Percentiles rank a stretch among this genome's conserved stretches.
These are phyloP conservation scores for Entelexis paramagnoliae DNA, from an alignment of 1,139 yeast genomes.

Conservation along the genomic window DNA sequence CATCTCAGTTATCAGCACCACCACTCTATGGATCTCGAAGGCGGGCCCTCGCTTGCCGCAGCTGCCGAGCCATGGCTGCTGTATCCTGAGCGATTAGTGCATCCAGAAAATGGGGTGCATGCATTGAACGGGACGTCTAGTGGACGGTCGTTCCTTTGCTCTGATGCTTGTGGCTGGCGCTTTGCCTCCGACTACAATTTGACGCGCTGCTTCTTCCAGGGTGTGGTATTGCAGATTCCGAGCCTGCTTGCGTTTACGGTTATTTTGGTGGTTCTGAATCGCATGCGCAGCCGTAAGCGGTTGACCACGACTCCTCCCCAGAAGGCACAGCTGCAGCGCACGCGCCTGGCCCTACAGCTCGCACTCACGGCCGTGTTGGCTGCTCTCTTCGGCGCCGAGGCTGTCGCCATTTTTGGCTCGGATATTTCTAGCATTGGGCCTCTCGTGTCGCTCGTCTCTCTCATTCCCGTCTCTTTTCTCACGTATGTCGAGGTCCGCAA, in stretches of 20 bases:
- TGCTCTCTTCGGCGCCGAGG: constrained; percentile 15
- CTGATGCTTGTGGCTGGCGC: constrained; percentile 15
- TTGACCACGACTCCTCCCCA: constrained; percentile 24
- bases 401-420: not conserved
- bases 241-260: constrained; percentile 45
- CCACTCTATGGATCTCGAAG: not conserved
- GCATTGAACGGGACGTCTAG: not conserved
- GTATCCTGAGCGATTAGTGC: not conserved
- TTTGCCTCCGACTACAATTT: constrained; percentile 5
- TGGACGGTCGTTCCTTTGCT: constrained; percentile 8
- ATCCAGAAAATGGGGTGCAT: not conserved
- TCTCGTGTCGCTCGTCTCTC: constrained; percentile 40
- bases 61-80: constrained; percentile 6
- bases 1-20: not conserved
- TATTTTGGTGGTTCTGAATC: constrained; percentile 41
- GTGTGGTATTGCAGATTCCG: constrained; percentile 45
- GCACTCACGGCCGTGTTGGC: constrained; percentile 26
- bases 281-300: constrained; percentile 19
- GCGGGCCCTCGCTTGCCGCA: not conserved
- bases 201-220: constrained; percentile 62
- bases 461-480: constrained; percentile 51
- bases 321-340: constrained; percentile 18
- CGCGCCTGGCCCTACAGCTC: constrained; percentile 24
- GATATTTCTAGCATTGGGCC: constrained; percentile 31
- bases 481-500: constrained; percentile 48